Percentiles rank a stretch among this genome's conserved stretches.
Evolutionary conservation across 352 stramenopile species (phyloP).

Genomic region (Phytophthora ohioensis): DNA sequence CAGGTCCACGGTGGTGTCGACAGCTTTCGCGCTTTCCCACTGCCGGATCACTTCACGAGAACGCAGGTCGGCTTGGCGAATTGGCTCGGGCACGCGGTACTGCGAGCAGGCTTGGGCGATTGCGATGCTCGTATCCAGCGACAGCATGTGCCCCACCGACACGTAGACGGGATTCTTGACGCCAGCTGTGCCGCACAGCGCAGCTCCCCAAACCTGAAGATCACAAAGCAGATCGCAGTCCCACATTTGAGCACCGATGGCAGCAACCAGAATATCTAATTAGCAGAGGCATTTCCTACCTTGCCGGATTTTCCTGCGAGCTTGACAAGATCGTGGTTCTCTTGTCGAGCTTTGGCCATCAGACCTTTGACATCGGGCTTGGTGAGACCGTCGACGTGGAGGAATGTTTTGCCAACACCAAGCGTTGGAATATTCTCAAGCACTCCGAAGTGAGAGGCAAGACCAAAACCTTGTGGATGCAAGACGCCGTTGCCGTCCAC

Average conservation of each 20-base stretch:
- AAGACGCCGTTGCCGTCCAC: conserved; percentile 93
- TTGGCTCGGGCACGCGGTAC: conserved; percentile 86
- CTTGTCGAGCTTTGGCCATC: conserved; percentile 54
- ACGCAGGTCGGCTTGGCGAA: conserved; percentile 86
- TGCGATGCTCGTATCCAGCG: conserved; percentile 64
- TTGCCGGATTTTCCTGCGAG: conserved; percentile 71
- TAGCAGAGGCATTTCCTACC: conserved; percentile 26
- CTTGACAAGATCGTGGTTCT: conserved; percentile 45
- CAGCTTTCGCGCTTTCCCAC: conserved; percentile 59
- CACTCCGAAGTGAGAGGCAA: conserved; percentile 95
- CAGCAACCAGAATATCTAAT: neutral
- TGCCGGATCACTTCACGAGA: conserved; percentile 76
- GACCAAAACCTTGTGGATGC: conserved; percentile 91
- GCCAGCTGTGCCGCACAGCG: conserved; percentile 62
- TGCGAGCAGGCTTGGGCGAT: conserved; percentile 66
- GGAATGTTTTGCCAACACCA: conserved; percentile 91
- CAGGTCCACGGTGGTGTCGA: conserved; percentile 67
- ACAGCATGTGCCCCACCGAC: conserved; percentile 81
- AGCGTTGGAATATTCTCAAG: conserved; percentile 91
- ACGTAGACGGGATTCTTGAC: conserved; percentile 88
- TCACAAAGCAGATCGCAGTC: conserved; percentile 11
- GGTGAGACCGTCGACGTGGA: conserved; percentile 90
- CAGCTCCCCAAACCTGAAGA: conserved; percentile 75
- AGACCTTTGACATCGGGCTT: conserved; percentile 66
- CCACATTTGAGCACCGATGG: neutral